phyloP scores from a whole-genome alignment of 129 eudicot genomes.

The Centella asiatica region DNA sequence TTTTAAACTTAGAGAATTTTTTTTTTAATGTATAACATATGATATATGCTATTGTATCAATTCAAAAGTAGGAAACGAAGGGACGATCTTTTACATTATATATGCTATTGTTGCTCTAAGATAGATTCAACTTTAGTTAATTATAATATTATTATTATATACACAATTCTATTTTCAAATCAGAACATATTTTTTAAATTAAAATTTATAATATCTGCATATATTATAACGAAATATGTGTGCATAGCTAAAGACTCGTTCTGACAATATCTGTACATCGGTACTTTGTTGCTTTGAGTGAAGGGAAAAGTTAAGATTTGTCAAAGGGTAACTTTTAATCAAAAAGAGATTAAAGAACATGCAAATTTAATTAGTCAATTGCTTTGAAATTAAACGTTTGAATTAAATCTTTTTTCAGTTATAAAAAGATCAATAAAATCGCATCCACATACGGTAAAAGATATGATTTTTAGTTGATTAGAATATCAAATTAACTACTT shows the following conservation, averaged over 20 bases:
- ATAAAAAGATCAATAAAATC: not conserved
- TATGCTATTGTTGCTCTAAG: too few relatives aligned
- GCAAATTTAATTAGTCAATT: conserved; percentile 2
- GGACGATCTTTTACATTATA: too few relatives aligned
- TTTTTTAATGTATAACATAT: too few relatives aligned
- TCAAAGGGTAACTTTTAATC: not conserved
- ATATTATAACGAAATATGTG: too few relatives aligned
- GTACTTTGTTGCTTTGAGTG: conserved; percentile 2
- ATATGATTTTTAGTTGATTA: not conserved
- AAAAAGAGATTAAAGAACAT: not conserved
- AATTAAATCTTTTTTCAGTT: conserved; percentile 9
- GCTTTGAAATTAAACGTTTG: conserved; percentile 32
- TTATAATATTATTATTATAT: too few relatives aligned
- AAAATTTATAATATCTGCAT: not conserved
- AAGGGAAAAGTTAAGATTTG: not conserved
- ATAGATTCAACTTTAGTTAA: too few relatives aligned
- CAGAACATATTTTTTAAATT: not conserved
- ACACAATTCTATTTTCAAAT: too few relatives aligned
- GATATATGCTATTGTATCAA: too few relatives aligned
- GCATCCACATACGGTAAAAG: not conserved
- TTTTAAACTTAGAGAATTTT: too few relatives aligned
- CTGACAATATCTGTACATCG: not conserved
- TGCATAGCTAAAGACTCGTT: not conserved
- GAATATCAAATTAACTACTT: too few relatives aligned
- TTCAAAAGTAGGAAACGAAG: too few relatives aligned